Conservation (phyloP, 257 asterid genomes). For the Thymus quinquecostatus region DNA sequence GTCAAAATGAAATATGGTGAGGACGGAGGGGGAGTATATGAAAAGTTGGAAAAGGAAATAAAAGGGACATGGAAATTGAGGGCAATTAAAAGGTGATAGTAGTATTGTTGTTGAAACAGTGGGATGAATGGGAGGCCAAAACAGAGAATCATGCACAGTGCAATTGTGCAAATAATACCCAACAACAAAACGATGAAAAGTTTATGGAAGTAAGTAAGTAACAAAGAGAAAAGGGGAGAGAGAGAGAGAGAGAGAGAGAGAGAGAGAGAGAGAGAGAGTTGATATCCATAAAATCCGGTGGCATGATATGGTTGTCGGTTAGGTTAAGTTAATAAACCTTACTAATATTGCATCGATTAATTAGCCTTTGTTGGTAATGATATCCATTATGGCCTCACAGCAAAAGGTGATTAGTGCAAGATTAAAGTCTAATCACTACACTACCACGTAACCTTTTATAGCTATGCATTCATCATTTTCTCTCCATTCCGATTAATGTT, state of each 20-base stretch:
- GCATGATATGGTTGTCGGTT: slow-evolving; percentile 46
- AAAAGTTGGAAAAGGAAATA: slow-evolving; percentile 1
- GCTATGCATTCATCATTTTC: too few species aligned
- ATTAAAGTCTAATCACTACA: slow-evolving; percentile 8
- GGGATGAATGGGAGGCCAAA: slow-evolving; percentile 27
- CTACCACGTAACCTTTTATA: slow-evolving; percentile 4
- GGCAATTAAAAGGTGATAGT: neutral
- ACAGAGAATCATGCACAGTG: slow-evolving; percentile 39
- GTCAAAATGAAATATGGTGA: too few species aligned
- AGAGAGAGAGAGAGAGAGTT: neutral
- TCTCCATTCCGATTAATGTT: too few species aligned
- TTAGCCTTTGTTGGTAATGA: slow-evolving; percentile 15
- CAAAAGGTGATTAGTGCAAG: slow-evolving; percentile 8
- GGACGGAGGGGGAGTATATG: neutral
- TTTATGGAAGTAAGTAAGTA: neutral
- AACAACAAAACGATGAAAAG: slow-evolving; percentile 41
- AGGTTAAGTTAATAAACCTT: neutral
- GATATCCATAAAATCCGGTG: slow-evolving; percentile 58
- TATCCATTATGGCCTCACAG: slow-evolving; percentile 9
- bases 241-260: neutral
- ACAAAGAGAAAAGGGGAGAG: neutral
- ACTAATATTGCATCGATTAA: slow-evolving; percentile 30
- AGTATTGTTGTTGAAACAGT: slow-evolving; percentile 17
- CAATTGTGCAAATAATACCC: slow-evolving; percentile 36
- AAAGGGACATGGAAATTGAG: too few species aligned